Base-by-base conservation (phyloP, 345 rosid species). In the Abelmoschus esculentus region DNA sequence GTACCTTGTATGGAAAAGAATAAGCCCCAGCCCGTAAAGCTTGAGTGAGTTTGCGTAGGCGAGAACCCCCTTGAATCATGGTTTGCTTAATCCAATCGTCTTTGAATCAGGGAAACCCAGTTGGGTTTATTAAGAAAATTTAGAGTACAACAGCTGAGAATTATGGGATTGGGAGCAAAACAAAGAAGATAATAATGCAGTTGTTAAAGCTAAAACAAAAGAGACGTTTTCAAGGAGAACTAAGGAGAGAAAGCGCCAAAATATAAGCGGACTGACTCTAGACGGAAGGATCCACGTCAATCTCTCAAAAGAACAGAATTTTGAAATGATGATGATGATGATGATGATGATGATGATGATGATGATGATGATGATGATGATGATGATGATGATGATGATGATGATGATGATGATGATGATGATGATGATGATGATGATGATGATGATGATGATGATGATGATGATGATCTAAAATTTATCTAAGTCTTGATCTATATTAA, bases 1-100 rank as follows among this genome's bases (percentile, higher is more conserved):
- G n/a, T 47, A 78, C 86, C 81, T 74, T 73, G 6, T 75, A 72
- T 31, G 72, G 65, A 62, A 70, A 50, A 73, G 79, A 74, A 70
- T 38, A 17, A 65, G 66, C 7, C 15, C 67, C 17, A 61, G 66
- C 7, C 15, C 67, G 58, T 17, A 69, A 44, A 52, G 73, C 66
- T 29, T 59, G 79, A 38, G 74, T 26, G 70, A 78, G 55, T 50
- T 34, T n/a, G 18, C 69, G 64, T n/a, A 78, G 11, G 65, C 58
- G 19, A 47, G 78, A 58, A 67, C 49, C 65, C 57, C 59, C 61
- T 12, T 61, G 77, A 65, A 71, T 72, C 80, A 80, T 83, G 59
- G 6, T 32, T 18, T 58, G 5, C 7, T 12, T 50, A n/a, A 15
- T 29, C 4, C 11, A 47, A 5, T 15, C 3, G 19, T 22, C 22